These are phyloP conservation scores for Houttuynia cordata DNA, from an alignment of 164 flowering plant genomes.

Conservation along the genomic window DNA sequence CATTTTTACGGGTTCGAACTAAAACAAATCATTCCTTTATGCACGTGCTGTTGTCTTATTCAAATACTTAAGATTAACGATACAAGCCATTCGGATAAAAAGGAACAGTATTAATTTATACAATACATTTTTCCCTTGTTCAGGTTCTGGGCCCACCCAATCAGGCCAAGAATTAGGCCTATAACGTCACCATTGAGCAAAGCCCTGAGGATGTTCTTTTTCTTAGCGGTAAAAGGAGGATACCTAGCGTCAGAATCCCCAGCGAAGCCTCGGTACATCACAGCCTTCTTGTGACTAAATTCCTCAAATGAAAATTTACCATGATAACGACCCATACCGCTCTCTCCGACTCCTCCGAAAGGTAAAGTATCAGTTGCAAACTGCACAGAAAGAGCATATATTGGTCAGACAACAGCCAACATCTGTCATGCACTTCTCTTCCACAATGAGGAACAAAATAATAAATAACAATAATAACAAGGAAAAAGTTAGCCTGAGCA, in stretches of 20 bases:
- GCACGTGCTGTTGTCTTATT: no score
- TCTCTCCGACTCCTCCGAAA: conserved; percentile 86
- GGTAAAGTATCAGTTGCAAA: conserved; percentile 48
- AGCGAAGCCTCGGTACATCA: conserved; percentile 35
- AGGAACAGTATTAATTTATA: no score
- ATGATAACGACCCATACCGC: conserved; percentile 85
- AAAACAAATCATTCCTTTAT: no score
- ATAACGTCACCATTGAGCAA: conserved; percentile 19
- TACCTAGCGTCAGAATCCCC: conserved; percentile 50
- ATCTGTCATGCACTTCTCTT: background rate
- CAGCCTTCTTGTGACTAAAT: conserved; percentile 81
- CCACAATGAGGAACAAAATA: no score
- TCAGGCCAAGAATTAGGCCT: conserved; percentile 19
- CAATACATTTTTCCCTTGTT: no score
- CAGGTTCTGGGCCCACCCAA: conserved; percentile 15
- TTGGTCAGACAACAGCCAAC: no score
- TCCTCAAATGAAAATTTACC: conserved; percentile 86
- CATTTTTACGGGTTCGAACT: no score
- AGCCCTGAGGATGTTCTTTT: conserved; percentile 38
- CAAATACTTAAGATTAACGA: no score
- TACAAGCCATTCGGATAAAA: no score
- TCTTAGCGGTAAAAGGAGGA: conserved; percentile 78
- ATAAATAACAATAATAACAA: no score
- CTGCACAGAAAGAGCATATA: conserved; percentile 13
- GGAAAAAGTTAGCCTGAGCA: no score